Evolutionary conservation across 2,329 filamentous ascomycete genomes (phyloP), one percentile per base, ranked within the genome.

Genomic region (Aspergillus felis): DNA sequence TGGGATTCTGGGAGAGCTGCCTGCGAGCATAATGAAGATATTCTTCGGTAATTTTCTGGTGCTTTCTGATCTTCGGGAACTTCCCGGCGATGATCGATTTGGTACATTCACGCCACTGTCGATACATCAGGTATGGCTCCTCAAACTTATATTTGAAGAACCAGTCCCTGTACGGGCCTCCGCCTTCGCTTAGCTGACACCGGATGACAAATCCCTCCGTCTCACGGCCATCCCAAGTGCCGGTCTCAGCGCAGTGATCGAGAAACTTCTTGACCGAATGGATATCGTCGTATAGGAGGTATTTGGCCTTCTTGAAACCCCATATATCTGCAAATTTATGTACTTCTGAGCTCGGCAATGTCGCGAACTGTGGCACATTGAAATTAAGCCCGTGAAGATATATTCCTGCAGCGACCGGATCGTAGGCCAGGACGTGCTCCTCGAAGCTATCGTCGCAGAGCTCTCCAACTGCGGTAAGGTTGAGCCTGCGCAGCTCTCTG

Each of bases 141-240:
- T 99, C 94, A 59, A 99, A 99, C 78, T 99, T 99, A 84, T 92
- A 99, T 76, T 99, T 99, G 87, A 99, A 99, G 76, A 99, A 99
- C 94, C 94, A 99, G 73, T 99, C 92, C n/a, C 84, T 78, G 72
- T 87, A 94, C 0, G 84, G 82, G 1, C 73, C 74, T 14, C 75
- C 77, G 0, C 79, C 78, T 50, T 76, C 68, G 54, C 70, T 80
- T 79, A 80, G 86, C 78, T 86, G 90, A 82, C 94, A 97, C 56
- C 94, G 88, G 65, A 99, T 89, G 57, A 99, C 94, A 66, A 99
- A 99, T 3, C 94, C 94, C 75, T 99, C 94, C 0, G 96, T 93
- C 65, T 97, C 93, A 54, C 92, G 89, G 9, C 92, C 93, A 61
- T 90, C 87, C 76, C 96, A 93, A 38, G 90, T 88, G 4, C 94